phyloP scores from a whole-genome alignment of 2,329 filamentous ascomycete species.

The Cladophialophora carrionii region DNA sequence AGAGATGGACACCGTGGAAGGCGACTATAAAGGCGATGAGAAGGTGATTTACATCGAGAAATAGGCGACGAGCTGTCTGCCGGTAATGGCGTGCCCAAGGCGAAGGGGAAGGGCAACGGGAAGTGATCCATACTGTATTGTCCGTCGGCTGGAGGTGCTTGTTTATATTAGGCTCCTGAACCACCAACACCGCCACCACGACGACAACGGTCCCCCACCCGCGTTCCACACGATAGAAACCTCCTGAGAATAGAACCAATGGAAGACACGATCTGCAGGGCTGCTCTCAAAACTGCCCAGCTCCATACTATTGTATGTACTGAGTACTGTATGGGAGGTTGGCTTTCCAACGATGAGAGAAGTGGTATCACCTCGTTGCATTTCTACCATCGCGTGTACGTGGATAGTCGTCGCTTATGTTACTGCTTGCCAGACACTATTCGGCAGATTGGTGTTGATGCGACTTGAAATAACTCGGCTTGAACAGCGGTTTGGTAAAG shows the following conservation, averaged over 20 bases:
- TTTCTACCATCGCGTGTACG: not conserved
- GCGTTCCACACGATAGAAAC: not conserved
- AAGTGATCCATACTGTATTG: not conserved
- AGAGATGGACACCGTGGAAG: constrained; percentile 15
- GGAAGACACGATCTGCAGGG: not conserved
- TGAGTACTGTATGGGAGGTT: not conserved
- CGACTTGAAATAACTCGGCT: not conserved
- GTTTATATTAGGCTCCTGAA: not conserved
- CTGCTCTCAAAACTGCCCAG: not conserved
- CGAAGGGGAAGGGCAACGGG: not conserved
- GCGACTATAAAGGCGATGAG: constrained; percentile 15
- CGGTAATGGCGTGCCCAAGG: not conserved
- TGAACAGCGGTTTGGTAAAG: not conserved
- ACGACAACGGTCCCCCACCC: not conserved
- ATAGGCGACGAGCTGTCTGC: not conserved
- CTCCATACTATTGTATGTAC: not conserved
- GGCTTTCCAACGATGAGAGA: not conserved
- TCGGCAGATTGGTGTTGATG: not conserved
- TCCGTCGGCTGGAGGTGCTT: no score
- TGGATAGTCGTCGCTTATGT: not conserved
- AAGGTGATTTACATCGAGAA: constrained; percentile 28
- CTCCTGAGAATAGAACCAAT: not conserved
- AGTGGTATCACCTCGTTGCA: not conserved
- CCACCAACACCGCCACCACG: not conserved
- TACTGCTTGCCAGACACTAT: not conserved